phyloP scores from a whole-genome alignment of 2,329 filamentous ascomycete species.

The Akanthomyces muscarius region DNA sequence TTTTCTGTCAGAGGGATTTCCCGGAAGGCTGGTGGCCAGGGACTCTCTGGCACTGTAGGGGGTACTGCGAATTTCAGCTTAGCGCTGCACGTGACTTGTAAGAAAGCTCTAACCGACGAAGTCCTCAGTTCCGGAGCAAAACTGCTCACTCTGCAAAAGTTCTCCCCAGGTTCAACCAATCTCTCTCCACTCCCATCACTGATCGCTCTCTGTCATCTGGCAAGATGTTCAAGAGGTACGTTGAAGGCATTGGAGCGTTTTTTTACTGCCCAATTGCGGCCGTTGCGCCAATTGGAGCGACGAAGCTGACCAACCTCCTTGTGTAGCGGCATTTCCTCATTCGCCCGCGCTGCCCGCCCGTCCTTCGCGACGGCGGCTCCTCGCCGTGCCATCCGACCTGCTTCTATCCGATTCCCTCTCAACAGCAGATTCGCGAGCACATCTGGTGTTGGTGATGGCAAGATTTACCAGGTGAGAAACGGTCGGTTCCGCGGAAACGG shows the following conservation, averaged over 20 bases:
- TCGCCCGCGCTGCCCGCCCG: constrained; percentile 59
- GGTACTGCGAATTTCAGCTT: constrained; percentile 15
- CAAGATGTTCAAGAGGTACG: constrained; percentile 83
- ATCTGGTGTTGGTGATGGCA: constrained; percentile 56
- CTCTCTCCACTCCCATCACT: constrained; percentile 56
- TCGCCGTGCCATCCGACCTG: constrained; percentile 55
- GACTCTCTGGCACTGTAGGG: constrained; percentile 16
- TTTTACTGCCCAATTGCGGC: constrained; percentile 24
- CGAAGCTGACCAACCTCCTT: constrained; percentile 25
- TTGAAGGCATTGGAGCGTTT: constrained; percentile 32
- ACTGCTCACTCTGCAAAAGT: constrained; percentile 47
- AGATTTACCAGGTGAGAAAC: constrained; percentile 62
- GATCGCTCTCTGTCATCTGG: constrained; percentile 64
- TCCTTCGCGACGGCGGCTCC: constrained; percentile 54
- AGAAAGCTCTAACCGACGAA: constrained; percentile 44
- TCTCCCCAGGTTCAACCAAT: constrained; percentile 47
- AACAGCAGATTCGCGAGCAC: constrained; percentile 58
- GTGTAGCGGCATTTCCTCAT: constrained; percentile 61
- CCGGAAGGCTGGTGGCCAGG: constrained; percentile 1
- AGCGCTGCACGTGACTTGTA: constrained; percentile 34
- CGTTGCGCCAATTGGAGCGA: constrained; percentile 42
- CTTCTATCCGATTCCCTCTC: constrained; percentile 51
- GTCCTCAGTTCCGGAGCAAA: constrained; percentile 42
- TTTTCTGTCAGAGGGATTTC: constrained; percentile 11
- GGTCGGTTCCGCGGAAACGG: not conserved